phyloP scores from a whole-genome alignment of 805 yeast species.

The Wickerhamomyces mucosus region DNA sequence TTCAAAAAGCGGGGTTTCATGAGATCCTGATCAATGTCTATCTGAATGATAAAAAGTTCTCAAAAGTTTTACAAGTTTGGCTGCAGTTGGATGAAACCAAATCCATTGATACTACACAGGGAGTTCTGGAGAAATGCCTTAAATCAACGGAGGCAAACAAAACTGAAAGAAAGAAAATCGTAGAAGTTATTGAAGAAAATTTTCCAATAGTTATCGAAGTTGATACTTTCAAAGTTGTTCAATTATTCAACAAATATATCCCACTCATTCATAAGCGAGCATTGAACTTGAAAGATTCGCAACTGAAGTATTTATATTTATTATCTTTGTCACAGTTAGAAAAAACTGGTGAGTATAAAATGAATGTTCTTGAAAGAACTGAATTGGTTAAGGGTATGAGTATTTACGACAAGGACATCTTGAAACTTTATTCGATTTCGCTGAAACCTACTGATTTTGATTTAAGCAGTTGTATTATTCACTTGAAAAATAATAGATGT shows the following conservation, averaged over 20 bases:
- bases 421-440: conserved; percentile 13
- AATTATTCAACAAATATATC: conserved; percentile 17
- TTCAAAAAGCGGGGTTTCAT: conserved; percentile 46
- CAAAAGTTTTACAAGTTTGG: conserved; percentile 50
- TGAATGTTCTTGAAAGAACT: conserved; percentile 13
- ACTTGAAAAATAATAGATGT: conserved; percentile 15
- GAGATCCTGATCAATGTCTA: conserved; percentile 52
- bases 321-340: conserved; percentile 15
- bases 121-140: conserved; percentile 19
- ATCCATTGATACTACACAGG: conserved; percentile 18
- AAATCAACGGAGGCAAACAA: conserved; percentile 12
- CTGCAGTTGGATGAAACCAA: conserved; percentile 22
- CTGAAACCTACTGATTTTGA: conserved; percentile 17
- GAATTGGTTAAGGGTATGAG: conserved; percentile 13
- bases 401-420: conserved; percentile 7
- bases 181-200: conserved; percentile 9
- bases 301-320: conserved; percentile 17
- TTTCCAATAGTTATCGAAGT: conserved; percentile 18
- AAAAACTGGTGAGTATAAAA: conserved; percentile 9
- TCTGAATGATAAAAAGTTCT: conserved; percentile 38
- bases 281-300: conserved; percentile 10
- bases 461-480: conserved; percentile 14
- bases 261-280: conserved; percentile 13
- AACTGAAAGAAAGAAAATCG: conserved; percentile 13
- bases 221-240: conserved; percentile 19